phyloP scores from a whole-genome alignment of 768 basidiomycete species.

The Tricholoma furcatifolium region DNA sequence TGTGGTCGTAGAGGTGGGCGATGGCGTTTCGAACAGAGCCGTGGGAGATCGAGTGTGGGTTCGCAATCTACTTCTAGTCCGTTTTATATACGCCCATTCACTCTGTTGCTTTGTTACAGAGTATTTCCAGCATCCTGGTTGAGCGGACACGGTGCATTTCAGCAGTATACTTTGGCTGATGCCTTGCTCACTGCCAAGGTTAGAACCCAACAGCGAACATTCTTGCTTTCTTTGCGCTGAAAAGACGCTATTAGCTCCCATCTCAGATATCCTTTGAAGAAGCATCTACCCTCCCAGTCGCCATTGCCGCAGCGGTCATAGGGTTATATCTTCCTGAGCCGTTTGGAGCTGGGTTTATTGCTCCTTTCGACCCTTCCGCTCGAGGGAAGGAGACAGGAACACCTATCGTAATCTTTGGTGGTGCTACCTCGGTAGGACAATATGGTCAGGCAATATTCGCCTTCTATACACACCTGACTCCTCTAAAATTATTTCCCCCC shows the following conservation, averaged over 20 bases:
- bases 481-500: neutral
- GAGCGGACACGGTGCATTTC: conserved; percentile 13
- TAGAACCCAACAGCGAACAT: neutral
- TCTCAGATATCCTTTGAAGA: conserved; percentile 30
- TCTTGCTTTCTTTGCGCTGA: conserved; percentile 25
- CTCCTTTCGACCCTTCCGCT: conserved; percentile 31
- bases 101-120: neutral
- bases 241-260: conserved; percentile 23
- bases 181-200: conserved; percentile 16
- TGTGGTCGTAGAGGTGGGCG: neutral
- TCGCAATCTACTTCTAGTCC: too few relatives aligned
- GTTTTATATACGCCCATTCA: too few relatives aligned
- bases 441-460: too few relatives aligned
- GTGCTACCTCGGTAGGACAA: conserved; percentile 14
- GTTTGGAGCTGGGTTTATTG: conserved; percentile 22
- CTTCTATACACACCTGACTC: neutral
- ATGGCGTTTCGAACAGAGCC: neutral
- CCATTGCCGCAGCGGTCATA: conserved; percentile 24
- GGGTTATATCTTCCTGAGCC: conserved; percentile 29
- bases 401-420: conserved; percentile 34
- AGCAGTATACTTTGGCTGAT: conserved; percentile 24
- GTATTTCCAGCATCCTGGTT: neutral
- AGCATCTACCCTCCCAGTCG: conserved; percentile 33
- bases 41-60: neutral
- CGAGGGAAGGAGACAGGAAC: conserved; percentile 27